These are phyloP conservation scores for Vicia villosa DNA, from an alignment of 306 rosid species.

Conservation along the genomic window DNA sequence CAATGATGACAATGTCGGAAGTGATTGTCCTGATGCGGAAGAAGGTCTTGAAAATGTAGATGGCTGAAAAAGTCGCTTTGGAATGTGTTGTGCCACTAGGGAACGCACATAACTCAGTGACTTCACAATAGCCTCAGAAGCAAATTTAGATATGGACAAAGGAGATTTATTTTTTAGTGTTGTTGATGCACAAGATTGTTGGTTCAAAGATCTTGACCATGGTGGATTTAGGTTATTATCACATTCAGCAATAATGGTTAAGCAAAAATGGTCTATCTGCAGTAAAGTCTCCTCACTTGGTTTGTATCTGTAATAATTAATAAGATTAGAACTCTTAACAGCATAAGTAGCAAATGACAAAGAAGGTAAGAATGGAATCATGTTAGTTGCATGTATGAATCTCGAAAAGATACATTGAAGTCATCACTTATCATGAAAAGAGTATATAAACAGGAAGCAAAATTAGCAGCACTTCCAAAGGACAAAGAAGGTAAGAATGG, in stretches of 20 bases:
- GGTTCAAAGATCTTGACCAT: conserved; percentile 56
- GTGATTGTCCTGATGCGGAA: conserved; percentile 76
- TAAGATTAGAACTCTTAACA: conserved; percentile 33
- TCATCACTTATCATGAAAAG: no score
- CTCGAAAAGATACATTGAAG: no score
- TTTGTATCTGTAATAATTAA: conserved; percentile 68
- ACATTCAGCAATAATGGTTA: conserved; percentile 80
- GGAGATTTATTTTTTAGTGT: conserved; percentile 42
- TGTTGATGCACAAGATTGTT: conserved; percentile 58
- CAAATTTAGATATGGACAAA: conserved; percentile 80
- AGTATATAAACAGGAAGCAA: no score
- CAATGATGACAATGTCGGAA: conserved; percentile 86
- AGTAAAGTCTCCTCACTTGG: conserved; percentile 87
- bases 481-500: no score
- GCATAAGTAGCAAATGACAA: no score
- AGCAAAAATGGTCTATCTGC: conserved; percentile 95
- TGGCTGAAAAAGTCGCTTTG: conserved; percentile 72
- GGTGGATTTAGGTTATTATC: conserved; percentile 65
- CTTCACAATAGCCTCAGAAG: conserved; percentile 82
- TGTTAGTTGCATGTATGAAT: no score
- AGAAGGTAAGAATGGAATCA: neutral
- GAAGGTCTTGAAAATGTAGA: conserved; percentile 42
- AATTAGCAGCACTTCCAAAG: no score
- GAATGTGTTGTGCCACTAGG: conserved; percentile 84
- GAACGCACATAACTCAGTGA: conserved; percentile 91